These are phyloP conservation scores for Aspergillus sclerotiicarbonarius DNA, from an alignment of 495 filamentous ascomycete species.

Conservation along the genomic window DNA sequence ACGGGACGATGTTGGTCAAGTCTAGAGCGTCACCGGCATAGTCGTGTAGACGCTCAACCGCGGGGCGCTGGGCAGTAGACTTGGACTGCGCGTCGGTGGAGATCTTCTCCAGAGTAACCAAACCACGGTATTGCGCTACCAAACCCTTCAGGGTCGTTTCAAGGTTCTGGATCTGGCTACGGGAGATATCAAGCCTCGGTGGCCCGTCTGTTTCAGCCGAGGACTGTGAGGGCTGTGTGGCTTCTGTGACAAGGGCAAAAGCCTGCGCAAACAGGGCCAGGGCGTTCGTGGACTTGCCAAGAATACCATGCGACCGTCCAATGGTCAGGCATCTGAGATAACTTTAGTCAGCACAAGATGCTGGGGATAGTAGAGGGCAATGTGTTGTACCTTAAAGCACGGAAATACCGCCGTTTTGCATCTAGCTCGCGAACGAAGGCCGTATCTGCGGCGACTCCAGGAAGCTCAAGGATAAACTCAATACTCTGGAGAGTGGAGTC, in stretches of 20 bases:
- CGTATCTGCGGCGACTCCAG: slow-evolving; percentile 86
- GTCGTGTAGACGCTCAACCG: slow-evolving; percentile 71
- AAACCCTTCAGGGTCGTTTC: slow-evolving; percentile 60
- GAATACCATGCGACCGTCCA: slow-evolving; percentile 76
- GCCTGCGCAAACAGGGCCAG: slow-evolving; percentile 80
- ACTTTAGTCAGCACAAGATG: slow-evolving; percentile 10
- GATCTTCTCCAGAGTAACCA: slow-evolving; percentile 74
- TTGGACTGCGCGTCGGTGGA: slow-evolving; percentile 30
- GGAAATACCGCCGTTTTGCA: slow-evolving; percentile 78
- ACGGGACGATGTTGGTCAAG: slow-evolving; percentile 76
- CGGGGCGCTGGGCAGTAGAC: slow-evolving; percentile 40
- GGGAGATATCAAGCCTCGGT: slow-evolving; percentile 60
- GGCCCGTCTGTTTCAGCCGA: slow-evolving; percentile 32
- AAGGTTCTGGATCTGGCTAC: slow-evolving; percentile 54
- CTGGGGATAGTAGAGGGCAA: background rate
- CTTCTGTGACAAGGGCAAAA: slow-evolving; percentile 47
- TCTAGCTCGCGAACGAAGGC: slow-evolving; percentile 72
- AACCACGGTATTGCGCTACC: slow-evolving; percentile 72
- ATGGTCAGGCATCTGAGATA: slow-evolving; percentile 72
- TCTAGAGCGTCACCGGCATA: slow-evolving; percentile 68
- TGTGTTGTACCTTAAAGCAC: slow-evolving; percentile 70
- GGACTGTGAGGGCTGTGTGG: slow-evolving; percentile 35
- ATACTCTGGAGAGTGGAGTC: slow-evolving; percentile 86
- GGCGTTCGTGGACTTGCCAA: slow-evolving; percentile 71
- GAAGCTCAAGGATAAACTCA: slow-evolving; percentile 83